phyloP scores from a whole-genome alignment of 2,329 filamentous ascomycete genomes.

The Thermochaetoides dissita region DNA sequence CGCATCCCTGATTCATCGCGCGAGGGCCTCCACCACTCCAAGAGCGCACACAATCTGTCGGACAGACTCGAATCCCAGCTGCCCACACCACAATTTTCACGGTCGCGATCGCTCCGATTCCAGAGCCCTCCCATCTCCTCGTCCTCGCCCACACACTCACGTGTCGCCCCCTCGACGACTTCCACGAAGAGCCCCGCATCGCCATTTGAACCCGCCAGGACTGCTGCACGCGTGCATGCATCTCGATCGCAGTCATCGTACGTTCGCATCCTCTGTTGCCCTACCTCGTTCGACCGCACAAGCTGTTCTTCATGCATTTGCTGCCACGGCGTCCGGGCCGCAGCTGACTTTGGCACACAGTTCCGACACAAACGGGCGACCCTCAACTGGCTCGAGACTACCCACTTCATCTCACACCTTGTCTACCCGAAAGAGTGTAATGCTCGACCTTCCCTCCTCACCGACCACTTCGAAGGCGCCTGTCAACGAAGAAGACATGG shows the following conservation, averaged over 20 bases:
- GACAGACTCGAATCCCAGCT: constrained; percentile 12
- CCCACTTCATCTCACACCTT: too few relatives aligned
- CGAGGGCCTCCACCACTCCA: constrained; percentile 13
- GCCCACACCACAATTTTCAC: constrained; percentile 7
- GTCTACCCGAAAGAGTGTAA: constrained; percentile 34
- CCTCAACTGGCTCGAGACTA: too few relatives aligned
- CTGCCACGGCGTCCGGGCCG: constrained; percentile 16
- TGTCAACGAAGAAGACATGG: constrained; percentile 26
- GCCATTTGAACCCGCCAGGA: constrained; percentile 22
- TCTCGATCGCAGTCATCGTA: constrained; percentile 17
- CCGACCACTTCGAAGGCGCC: constrained; percentile 30
- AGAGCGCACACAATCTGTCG: constrained; percentile 12
- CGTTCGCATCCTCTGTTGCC: constrained; percentile 18
- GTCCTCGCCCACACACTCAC: not conserved
- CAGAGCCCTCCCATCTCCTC: constrained; percentile 19
- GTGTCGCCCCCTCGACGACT: constrained; percentile 9
- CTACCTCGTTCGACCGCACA: constrained; percentile 14
- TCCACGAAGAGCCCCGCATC: constrained; percentile 22
- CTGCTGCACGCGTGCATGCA: constrained; percentile 12
- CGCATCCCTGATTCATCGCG: constrained; percentile 13
- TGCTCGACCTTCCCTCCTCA: constrained; percentile 34
- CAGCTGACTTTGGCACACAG: constrained; percentile 14
- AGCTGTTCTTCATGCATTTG: constrained; percentile 1
- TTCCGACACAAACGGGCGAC: too few relatives aligned
- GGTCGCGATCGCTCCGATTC: constrained; percentile 25